Evolutionary conservation across 2,329 filamentous ascomycete species (phyloP), one percentile per base, ranked within the genome.

Genomic region (Blumeriella jaapii): DNA sequence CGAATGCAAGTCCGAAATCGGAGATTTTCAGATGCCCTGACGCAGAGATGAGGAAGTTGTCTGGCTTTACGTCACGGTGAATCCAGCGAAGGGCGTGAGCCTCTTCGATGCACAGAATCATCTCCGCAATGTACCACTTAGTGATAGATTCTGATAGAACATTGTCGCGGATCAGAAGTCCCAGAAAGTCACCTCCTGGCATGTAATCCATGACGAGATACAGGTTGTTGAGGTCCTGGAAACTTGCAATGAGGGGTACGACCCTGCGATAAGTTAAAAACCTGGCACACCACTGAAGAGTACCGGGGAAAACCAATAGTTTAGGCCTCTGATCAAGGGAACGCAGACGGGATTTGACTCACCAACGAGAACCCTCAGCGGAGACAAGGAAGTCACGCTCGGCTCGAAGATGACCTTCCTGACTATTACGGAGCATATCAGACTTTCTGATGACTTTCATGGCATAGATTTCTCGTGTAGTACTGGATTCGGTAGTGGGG

Each of bases 131-230:
- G 55, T 96, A 96, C 65, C 83, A 95, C 43, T 74, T 79, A 4
- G 87, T 78, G 27, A 83, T 74, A 1, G 69, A 64, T 57, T 96
- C 91, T 36, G 75, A 75, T 2, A 98, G 66, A 2, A 83, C 73
- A 42, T 91, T 86, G 53, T 93, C 82, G 11, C 87, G 76, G 36
- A 95, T 81, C 11, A 98, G 62, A 0, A 95, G 60, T 1, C 83
- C 83, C 0, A 98, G 67, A 47, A 98, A 96, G 55, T 98, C 89
- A 0, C 91, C 89, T 0, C 89, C 91, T 2, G 93, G 80, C 85
- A 95, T 95, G 55, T 93, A 98, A 40, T 96, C 87, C 86, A 96
- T 95, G 34, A 95, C 82, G 5, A 98, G 72, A 51, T 96, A 96
- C 5, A 98, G 67, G 49, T 83, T 84, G 26, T 72, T 69, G 22